These are phyloP conservation scores for Colletotrichum filicis DNA, from an alignment of 2,329 filamentous ascomycete species.

Conservation along the genomic window DNA sequence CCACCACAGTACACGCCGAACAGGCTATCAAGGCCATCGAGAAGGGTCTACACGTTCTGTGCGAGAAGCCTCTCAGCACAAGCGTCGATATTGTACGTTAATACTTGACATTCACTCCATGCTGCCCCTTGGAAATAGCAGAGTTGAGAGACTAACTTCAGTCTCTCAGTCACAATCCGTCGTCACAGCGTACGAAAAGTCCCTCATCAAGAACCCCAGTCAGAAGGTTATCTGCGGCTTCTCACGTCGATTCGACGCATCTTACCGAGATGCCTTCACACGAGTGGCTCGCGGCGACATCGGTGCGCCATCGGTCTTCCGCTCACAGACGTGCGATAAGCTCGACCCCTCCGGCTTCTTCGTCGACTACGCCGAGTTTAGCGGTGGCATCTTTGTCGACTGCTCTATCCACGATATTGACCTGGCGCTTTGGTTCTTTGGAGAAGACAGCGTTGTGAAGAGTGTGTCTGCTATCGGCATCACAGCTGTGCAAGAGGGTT, in stretches of 20 bases:
- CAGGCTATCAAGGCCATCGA: conserved; percentile 68
- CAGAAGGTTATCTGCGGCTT: conserved; percentile 68
- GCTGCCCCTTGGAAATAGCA: too few relatives aligned
- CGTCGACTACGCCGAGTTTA: conserved; percentile 72
- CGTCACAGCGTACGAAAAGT: conserved; percentile 62
- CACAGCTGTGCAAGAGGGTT: conserved; percentile 45
- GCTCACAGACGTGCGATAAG: conserved; percentile 75
- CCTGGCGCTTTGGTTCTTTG: conserved; percentile 47
- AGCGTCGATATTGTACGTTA: conserved; percentile 65
- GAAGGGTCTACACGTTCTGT: conserved; percentile 64
- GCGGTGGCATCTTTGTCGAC: conserved; percentile 77
- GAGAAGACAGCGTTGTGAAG: conserved; percentile 45
- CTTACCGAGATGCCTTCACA: conserved; percentile 68
- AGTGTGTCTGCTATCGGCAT: conserved; percentile 45
- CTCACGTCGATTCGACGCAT: conserved; percentile 66
- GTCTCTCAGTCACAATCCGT: conserved; percentile 65
- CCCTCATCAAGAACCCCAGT: conserved; percentile 54
- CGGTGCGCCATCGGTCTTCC: conserved; percentile 69
- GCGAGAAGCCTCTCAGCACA: conserved; percentile 70
- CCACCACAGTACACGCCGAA: conserved; percentile 66
- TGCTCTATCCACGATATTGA: conserved; percentile 76
- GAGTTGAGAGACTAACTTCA: not conserved
- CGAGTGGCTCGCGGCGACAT: conserved; percentile 65
- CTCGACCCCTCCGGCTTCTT: conserved; percentile 74
- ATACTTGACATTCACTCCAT: too few relatives aligned